phyloP scores from a whole-genome alignment of 306 rosid species.

The Lathyrus sativus region DNA sequence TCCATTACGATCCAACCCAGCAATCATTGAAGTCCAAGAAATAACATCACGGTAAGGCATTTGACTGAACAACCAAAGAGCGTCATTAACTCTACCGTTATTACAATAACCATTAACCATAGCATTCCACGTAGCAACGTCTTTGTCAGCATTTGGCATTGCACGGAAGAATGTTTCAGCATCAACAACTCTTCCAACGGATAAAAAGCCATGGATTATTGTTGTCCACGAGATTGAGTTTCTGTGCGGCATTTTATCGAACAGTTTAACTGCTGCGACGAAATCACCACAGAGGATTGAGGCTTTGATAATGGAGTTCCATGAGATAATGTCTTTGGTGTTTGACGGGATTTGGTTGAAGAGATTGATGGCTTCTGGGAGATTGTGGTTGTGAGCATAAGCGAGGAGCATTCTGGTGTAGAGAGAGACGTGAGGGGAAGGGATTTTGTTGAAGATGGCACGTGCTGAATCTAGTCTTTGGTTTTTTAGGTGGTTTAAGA shows the following conservation, averaged over 20 bases:
- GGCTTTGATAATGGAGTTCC: conserved; percentile 79
- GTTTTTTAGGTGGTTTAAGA: conserved; percentile 47
- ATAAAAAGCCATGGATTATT: conserved; percentile 56
- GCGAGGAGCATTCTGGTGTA: conserved; percentile 56
- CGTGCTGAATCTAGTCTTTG: conserved; percentile 60
- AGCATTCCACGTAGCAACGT: conserved; percentile 75
- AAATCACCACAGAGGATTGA: conserved; percentile 62
- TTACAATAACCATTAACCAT: conserved; percentile 75
- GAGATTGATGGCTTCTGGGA: conserved; percentile 60
- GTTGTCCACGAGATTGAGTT: conserved; percentile 81
- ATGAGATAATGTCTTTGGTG: conserved; percentile 56
- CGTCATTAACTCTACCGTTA: conserved; percentile 67
- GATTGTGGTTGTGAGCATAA: conserved; percentile 44
- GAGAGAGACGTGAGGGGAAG: conserved; percentile 47
- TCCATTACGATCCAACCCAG: conserved; percentile 73
- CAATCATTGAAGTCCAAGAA: conserved; percentile 79
- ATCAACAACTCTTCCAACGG: conserved; percentile 54
- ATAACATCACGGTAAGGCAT: conserved; percentile 68
- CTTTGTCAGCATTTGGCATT: conserved; percentile 59
- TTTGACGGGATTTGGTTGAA: conserved; percentile 59
- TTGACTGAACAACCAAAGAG: conserved; percentile 52
- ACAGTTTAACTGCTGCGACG: conserved; percentile 55
- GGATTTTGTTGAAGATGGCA: conserved; percentile 48
- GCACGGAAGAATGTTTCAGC: conserved; percentile 62
- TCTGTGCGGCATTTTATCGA: conserved; percentile 62